Conservation (phyloP, 2,329 filamentous ascomycete species). For the Aspergillus udagawae region DNA sequence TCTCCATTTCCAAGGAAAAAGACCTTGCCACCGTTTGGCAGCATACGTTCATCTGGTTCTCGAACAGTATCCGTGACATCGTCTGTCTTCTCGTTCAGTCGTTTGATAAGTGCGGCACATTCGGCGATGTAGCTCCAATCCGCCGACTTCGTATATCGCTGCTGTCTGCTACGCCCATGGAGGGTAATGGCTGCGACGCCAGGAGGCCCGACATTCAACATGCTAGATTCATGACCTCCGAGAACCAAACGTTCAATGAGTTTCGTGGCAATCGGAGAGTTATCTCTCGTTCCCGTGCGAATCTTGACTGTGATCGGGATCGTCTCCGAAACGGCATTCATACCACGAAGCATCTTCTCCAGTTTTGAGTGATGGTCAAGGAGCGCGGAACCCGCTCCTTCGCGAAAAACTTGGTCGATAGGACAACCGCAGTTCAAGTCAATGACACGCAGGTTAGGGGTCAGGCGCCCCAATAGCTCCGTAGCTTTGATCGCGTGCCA, state of each 20-base stretch:
- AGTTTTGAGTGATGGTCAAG: constrained; percentile 85
- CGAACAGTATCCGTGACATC: constrained; percentile 68
- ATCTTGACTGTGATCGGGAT: constrained; percentile 94
- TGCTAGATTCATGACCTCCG: constrained; percentile 68
- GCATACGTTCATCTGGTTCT: constrained; percentile 71
- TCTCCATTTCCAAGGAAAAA: constrained; percentile 97
- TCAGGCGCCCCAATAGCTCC: constrained; percentile 70
- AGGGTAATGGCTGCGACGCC: constrained; percentile 94
- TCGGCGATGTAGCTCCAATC: constrained; percentile 95
- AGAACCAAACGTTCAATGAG: constrained; percentile 79
- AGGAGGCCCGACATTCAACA: constrained; percentile 63
- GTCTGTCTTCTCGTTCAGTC: constrained; percentile 67
- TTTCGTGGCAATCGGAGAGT: constrained; percentile 72
- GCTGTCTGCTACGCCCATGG: constrained; percentile 88
- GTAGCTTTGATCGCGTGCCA: constrained; percentile 87
- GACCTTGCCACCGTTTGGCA: constrained; percentile 66
- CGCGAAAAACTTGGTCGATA: constrained; percentile 87
- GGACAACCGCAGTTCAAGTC: constrained; percentile 97
- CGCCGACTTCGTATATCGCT: constrained; percentile 87
- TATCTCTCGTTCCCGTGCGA: constrained; percentile 81
- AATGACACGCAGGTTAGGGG: constrained; percentile 81
- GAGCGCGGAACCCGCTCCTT: constrained; percentile 84
- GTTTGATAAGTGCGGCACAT: constrained; percentile 77
- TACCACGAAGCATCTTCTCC: constrained; percentile 90
- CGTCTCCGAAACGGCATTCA: constrained; percentile 89